These are phyloP conservation scores for Hyphopichia homilentoma DNA, from an alignment of 805 yeast species.

Conservation along the genomic window DNA sequence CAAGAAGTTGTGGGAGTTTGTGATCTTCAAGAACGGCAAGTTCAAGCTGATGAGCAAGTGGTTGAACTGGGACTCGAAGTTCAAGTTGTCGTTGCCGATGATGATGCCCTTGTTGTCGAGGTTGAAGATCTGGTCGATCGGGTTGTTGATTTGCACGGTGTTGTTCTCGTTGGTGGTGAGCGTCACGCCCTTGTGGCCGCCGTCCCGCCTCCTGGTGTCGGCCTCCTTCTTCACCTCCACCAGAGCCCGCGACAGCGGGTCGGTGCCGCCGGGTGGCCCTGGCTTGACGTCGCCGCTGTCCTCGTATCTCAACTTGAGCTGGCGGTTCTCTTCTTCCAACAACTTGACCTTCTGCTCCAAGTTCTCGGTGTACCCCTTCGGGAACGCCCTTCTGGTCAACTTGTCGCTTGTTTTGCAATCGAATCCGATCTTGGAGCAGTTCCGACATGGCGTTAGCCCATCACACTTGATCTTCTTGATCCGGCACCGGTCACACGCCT, in stretches of 20 bases:
- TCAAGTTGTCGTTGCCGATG: conserved; percentile 43
- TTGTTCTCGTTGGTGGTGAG: conserved; percentile 5
- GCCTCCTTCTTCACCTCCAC: conserved; percentile 3
- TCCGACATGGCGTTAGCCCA: conserved; percentile 67
- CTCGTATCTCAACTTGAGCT: conserved; percentile 29
- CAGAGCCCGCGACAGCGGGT: too few relatives aligned
- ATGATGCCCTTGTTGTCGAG: conserved; percentile 40
- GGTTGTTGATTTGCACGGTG: conserved; percentile 33
- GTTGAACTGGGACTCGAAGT: conserved; percentile 44
- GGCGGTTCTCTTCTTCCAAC: conserved; percentile 53
- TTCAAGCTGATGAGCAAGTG: conserved; percentile 40
- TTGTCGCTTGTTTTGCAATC: conserved; percentile 72
- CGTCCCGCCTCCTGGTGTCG: neutral
- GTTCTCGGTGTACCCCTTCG: conserved; percentile 77
- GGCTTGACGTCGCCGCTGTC: neutral
- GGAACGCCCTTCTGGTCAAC: conserved; percentile 71
- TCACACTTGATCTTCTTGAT: conserved; percentile 75
- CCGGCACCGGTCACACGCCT: conserved; percentile 80
- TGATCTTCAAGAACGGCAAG: conserved; percentile 40
- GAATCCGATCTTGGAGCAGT: conserved; percentile 62
- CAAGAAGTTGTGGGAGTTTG: conserved; percentile 40
- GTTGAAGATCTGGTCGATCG: conserved; percentile 44
- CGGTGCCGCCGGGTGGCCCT: too few relatives aligned
- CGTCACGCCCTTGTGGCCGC: conserved; percentile 9
- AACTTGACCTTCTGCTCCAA: conserved; percentile 59